A percentile compares a stretch with the other conserved stretches of the same genome.
phyloP scores from a whole-genome alignment of 805 yeast genomes.

The Nakazawaea holstii region DNA sequence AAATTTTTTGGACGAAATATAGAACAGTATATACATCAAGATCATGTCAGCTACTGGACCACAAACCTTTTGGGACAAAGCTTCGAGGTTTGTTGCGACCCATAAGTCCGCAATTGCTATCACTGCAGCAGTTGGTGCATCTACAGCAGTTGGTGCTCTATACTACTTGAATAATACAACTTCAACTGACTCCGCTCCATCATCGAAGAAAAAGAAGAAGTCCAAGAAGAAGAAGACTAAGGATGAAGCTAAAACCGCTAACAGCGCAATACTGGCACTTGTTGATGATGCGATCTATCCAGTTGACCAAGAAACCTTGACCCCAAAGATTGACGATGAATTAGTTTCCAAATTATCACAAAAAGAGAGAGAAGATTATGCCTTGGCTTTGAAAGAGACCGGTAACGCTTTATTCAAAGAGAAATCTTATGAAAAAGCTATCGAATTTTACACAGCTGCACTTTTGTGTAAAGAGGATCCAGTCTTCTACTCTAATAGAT shows the following conservation, averaged over 20 bases:
- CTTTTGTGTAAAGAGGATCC: constrained; percentile 74
- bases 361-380: constrained; percentile 56
- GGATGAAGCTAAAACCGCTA: constrained; percentile 18
- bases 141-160: constrained; percentile 43
- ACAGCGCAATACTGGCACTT: constrained; percentile 14
- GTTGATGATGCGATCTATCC: constrained; percentile 37
- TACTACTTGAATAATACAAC: constrained; percentile 32
- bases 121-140: constrained; percentile 45
- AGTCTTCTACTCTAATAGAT: constrained; percentile 88
- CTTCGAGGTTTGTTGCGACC: constrained; percentile 36
- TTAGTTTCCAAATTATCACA: constrained; percentile 37
- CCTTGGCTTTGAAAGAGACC: constrained; percentile 76
- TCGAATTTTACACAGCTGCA: constrained; percentile 75
- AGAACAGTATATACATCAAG: neutral
- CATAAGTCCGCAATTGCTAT: constrained; percentile 46
- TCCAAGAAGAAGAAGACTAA: constrained; percentile 34
- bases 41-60: constrained; percentile 8
- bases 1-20: constrained; percentile 4
- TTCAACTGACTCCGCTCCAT: constrained; percentile 1
- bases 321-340: constrained; percentile 51
- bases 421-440: constrained; percentile 70
- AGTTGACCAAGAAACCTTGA: constrained; percentile 41
- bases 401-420: constrained; percentile 78
- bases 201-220: constrained; percentile 31
- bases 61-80: constrained; percentile 12